Conservation (phyloP, 2,329 filamentous ascomycete genomes). For the Aspergillus chevalieri region DNA sequence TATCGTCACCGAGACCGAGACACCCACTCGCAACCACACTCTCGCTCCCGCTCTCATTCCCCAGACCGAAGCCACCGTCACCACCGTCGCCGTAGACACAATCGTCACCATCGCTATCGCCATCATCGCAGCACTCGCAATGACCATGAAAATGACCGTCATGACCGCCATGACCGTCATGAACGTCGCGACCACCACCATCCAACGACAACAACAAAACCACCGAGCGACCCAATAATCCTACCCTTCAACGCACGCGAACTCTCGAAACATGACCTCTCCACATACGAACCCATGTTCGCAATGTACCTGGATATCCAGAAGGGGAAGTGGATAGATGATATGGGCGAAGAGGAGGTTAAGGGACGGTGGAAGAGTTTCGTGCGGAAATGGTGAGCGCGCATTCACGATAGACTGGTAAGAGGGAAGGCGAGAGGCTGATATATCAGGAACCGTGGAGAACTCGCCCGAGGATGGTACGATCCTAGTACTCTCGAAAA, state of each 20-base stretch:
- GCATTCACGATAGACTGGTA: too few species aligned
- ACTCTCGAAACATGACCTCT: conserved; percentile 64
- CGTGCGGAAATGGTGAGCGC: conserved; percentile 68
- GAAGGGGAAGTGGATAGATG: conserved; percentile 65
- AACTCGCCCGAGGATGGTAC: conserved; percentile 89
- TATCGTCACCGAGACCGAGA: conserved; percentile 16
- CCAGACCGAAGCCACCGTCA: conserved; percentile 27
- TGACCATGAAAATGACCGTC: conserved; percentile 4
- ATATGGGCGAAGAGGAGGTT: conserved; percentile 67
- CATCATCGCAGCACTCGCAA: conserved; percentile 6
- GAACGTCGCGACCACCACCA: conserved; percentile 3
- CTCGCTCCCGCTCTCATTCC: conserved; percentile 32
- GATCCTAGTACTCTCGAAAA: conserved; percentile 65
- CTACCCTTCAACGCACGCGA: conserved; percentile 62
- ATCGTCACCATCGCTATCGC: conserved; percentile 20
- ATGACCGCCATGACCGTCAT: conserved; percentile 10
- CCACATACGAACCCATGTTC: conserved; percentile 63
- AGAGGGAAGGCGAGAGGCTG: conserved; percentile 27
- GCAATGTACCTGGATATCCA: conserved; percentile 83
- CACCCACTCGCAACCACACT: conserved; percentile 8
- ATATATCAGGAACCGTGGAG: conserved; percentile 68
- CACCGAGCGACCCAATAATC: conserved; percentile 16
- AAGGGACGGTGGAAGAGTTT: conserved; percentile 93
- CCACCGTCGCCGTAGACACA: conserved; percentile 25
- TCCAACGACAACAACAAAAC: conserved; percentile 2